A percentile compares a stretch with the other conserved stretches of the same genome.
These are phyloP conservation scores for Amylostereum areolatum DNA, from an alignment of 1,284 basidiomycete genomes.

Conservation along the genomic window DNA sequence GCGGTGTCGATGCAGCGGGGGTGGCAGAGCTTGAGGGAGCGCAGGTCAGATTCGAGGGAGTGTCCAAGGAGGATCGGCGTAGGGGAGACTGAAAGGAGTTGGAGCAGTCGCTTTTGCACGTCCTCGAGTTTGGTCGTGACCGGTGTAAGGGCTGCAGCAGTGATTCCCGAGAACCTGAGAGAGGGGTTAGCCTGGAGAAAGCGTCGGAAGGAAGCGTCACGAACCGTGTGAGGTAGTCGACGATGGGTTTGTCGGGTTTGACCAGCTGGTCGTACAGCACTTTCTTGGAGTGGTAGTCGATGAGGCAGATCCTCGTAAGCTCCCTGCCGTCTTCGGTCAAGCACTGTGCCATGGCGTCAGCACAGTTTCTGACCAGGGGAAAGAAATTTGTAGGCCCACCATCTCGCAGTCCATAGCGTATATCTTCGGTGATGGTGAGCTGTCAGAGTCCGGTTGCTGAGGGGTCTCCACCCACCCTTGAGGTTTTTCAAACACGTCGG, in stretches of 20 bases:
- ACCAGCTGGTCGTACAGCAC: constrained; percentile 85
- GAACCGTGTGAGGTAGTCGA: constrained; percentile 84
- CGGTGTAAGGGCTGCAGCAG: constrained; percentile 56
- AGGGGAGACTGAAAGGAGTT: constrained; percentile 42
- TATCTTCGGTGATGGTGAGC: constrained; percentile 33
- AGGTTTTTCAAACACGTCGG: constrained; percentile 59
- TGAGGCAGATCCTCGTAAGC: constrained; percentile 76
- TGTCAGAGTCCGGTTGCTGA: constrained; percentile 23
- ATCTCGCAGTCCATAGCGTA: constrained; percentile 91
- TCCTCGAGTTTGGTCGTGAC: constrained; percentile 73
- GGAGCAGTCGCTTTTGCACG: constrained; percentile 67
- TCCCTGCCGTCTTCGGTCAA: constrained; percentile 84
- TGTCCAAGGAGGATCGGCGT: constrained; percentile 90
- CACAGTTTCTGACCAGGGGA: neutral
- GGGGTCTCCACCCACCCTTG: constrained; percentile 76
- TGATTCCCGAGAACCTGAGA: constrained; percentile 85
- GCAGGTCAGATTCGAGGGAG: constrained; percentile 87
- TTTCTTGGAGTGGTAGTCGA: constrained; percentile 67
- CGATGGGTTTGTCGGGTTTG: constrained; percentile 74
- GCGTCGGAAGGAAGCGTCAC: constrained; percentile 5
- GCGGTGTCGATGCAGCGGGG: constrained; percentile 87
- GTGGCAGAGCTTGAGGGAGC: constrained; percentile 78
- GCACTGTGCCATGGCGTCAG: constrained; percentile 44
- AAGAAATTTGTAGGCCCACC: constrained; percentile 40
- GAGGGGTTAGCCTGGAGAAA: neutral